Conservation (phyloP, 768 basidiomycete species). For the Rickenella mellea region DNA sequence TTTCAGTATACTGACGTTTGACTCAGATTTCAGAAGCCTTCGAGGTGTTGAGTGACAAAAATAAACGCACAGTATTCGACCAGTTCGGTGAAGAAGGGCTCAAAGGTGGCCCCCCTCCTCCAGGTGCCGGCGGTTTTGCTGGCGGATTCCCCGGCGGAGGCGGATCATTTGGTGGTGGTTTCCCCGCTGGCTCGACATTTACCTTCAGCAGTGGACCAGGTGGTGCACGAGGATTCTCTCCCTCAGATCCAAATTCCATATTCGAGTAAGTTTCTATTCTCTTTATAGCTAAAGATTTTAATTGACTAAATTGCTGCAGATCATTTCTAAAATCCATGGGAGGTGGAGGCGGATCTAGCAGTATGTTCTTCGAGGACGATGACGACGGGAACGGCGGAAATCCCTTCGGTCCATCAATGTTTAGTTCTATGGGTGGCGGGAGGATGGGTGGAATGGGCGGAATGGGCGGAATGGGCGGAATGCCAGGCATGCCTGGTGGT, state of each 20-base stretch:
- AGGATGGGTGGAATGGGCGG: constrained; percentile 26
- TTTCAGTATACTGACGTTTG: neutral
- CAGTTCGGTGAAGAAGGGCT: constrained; percentile 94
- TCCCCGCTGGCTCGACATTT: constrained; percentile 44
- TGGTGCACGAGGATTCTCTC: constrained; percentile 49
- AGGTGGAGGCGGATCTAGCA: constrained; percentile 22
- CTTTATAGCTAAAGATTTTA: neutral
- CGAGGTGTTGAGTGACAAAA: constrained; percentile 83
- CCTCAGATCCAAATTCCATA: constrained; percentile 77
- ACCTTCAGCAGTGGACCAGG: constrained; percentile 45
- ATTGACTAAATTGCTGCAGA: constrained; percentile 24
- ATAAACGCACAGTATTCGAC: constrained; percentile 82
- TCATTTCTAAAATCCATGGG: constrained; percentile 48
- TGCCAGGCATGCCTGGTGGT: constrained; percentile 49
- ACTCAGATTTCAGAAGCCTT: constrained; percentile 86
- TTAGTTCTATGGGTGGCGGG: constrained; percentile 25
- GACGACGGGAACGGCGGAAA: neutral
- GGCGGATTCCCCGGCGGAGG: constrained; percentile 32
- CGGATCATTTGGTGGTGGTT: constrained; percentile 30
- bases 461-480: constrained; percentile 25
- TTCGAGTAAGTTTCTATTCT: constrained; percentile 59
- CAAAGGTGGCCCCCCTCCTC: constrained; percentile 55
- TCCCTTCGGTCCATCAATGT: neutral
- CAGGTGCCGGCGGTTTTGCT: constrained; percentile 34
- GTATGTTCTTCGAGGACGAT: neutral